Evolutionary conservation across 345 rosid species (phyloP).

Genomic region (Lenwebbia sp.): DNA sequence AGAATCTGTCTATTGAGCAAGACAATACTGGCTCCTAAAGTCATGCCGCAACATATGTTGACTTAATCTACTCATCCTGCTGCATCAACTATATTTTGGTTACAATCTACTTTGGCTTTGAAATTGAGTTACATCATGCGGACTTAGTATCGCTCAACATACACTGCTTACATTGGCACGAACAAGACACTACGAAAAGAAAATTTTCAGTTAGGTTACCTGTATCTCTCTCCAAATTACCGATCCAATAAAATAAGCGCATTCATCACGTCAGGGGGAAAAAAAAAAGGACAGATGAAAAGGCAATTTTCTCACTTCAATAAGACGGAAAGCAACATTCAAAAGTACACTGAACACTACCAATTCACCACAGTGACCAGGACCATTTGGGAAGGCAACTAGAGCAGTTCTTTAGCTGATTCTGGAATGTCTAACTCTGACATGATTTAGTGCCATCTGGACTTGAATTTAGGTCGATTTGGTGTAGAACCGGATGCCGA

Average conservation of each 20-base stretch:
- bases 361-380: not conserved
- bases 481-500: constrained; percentile 57
- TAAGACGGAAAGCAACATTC: not conserved
- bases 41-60: not conserved
- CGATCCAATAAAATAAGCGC: not conserved
- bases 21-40: too few species aligned
- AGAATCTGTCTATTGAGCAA: too few species aligned
- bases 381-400: not conserved
- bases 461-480: constrained; percentile 29
- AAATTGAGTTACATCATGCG: not conserved
- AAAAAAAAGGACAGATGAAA: not conserved
- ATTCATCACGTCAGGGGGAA: not conserved
- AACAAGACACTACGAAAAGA: not conserved
- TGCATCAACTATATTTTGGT: not conserved
- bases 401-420: not conserved
- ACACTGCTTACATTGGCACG: not conserved
- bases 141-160: not conserved
- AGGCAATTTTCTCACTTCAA: not conserved
- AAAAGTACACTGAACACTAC: not conserved
- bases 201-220: not conserved
- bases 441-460: not conserved
- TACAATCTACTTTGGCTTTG: not conserved
- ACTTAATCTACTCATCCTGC: not conserved
- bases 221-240: not conserved
- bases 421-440: not conserved